These are phyloP conservation scores for Backusella liffmaniae DNA, from an alignment of 192 early-diverging fungal species.

Conservation along the genomic window DNA sequence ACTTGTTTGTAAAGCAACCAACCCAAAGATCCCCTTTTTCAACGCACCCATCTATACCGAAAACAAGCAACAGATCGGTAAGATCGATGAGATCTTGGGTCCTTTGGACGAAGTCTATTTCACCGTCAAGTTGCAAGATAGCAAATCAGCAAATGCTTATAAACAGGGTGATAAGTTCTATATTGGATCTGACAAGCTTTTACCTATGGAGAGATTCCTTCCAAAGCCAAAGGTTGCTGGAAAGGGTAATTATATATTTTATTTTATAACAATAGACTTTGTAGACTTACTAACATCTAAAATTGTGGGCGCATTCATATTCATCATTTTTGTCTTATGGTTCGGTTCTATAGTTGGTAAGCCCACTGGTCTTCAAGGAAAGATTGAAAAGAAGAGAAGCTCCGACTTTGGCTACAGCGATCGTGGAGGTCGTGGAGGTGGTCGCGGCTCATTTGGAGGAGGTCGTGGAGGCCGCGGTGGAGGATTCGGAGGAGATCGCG, in stretches of 20 bases:
- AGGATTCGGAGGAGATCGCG: conserved; percentile 35
- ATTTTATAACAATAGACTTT: not conserved
- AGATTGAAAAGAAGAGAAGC: conserved; percentile 56
- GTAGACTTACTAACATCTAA: not conserved
- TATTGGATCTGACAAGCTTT: conserved; percentile 88
- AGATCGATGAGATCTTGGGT: conserved; percentile 98
- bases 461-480: conserved; percentile 18
- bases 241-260: conserved; percentile 49
- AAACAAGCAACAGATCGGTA: conserved; percentile 97
- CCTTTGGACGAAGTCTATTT: conserved; percentile 97
- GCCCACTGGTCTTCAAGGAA: conserved; percentile 58
- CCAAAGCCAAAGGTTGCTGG: conserved; percentile 81
- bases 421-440: conserved; percentile 9
- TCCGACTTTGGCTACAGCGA: conserved; percentile 16
- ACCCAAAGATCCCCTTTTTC: conserved; percentile 95
- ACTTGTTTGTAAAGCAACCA: conserved; percentile 90
- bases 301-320: not conserved
- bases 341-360: conserved; percentile 34
- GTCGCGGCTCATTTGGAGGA: conserved; percentile 16
- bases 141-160: conserved; percentile 88
- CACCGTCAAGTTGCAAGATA: conserved; percentile 93
- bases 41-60: conserved; percentile 97
- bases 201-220: conserved; percentile 95
- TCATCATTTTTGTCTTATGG: not conserved
- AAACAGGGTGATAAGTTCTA: conserved; percentile 88